These are phyloP conservation scores for Rehmannia glutinosa DNA, from an alignment of 257 asterid species.

Conservation along the genomic window DNA sequence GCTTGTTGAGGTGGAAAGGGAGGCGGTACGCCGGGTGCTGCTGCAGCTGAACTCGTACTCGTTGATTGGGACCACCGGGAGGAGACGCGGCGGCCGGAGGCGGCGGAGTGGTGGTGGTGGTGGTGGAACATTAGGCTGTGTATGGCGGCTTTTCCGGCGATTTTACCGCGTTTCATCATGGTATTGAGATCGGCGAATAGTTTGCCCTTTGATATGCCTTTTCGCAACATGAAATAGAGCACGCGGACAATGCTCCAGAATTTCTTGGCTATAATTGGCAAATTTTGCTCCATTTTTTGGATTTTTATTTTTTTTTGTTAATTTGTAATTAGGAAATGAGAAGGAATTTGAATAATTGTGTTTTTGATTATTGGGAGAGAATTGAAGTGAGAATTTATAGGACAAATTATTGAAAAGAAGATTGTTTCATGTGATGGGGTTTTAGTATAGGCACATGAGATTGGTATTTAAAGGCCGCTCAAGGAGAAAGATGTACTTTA, in stretches of 20 bases:
- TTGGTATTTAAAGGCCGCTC: slow-evolving; percentile 43
- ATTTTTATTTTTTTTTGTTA: background rate
- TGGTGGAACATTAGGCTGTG: slow-evolving; percentile 77
- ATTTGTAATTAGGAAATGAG: background rate
- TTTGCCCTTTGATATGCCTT: slow-evolving; percentile 69
- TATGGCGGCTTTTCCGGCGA: slow-evolving; percentile 71
- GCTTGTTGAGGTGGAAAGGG: slow-evolving; percentile 43
- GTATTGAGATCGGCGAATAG: slow-evolving; percentile 52
- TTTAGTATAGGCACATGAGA: slow-evolving; percentile 1
- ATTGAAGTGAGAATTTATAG: background rate
- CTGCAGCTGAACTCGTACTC: slow-evolving; percentile 90
- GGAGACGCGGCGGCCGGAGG: slow-evolving; percentile 1
- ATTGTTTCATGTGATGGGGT: slow-evolving; percentile 19
- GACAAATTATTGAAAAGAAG: background rate
- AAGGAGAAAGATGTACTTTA: no score
- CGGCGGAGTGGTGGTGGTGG: slow-evolving; percentile 15
- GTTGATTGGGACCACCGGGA: background rate
- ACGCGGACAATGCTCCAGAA: slow-evolving; percentile 60
- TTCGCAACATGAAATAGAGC: slow-evolving; percentile 57
- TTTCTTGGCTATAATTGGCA: slow-evolving; percentile 66
- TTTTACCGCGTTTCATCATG: slow-evolving; percentile 73
- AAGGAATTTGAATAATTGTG: no score
- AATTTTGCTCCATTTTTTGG: slow-evolving; percentile 62
- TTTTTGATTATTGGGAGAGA: no score
- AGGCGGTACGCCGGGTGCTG: slow-evolving; percentile 51